Evolutionary conservation across 768 basidiomycete species (phyloP), one percentile per base, ranked within the genome.

Genomic region (Dioszegia crocea): DNA sequence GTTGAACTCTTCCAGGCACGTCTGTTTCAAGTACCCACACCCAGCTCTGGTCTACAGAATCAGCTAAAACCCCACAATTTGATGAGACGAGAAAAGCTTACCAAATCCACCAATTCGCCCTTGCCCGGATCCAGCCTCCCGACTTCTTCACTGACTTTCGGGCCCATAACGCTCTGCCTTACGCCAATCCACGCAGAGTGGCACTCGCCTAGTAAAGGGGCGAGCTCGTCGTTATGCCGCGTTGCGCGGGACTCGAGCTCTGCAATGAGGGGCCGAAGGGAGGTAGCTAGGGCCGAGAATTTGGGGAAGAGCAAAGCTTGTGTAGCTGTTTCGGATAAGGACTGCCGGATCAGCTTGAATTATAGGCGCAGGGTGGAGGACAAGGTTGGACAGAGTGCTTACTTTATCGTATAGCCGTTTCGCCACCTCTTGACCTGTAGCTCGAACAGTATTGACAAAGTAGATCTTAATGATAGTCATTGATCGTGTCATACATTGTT

Each of bases 381-480:
- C n/a, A n/a, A n/a, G n/a, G n/a, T n/a, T n/a, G n/a, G n/a, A n/a
- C n/a, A n/a, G n/a, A 6, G 33, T 33, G 14, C 70, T 16, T 58
- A 86, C 89, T 81, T 87, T 88, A 60, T 93, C 91, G 1, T 81
- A 81, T 44, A 93, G 74, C 10, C 88, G 83, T 66, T 83, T 87
- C 1, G 83, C 82, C 21, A 94, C 83, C 66, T 98, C 94, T 3
- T 83, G 79, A 0, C 88, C 84, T 11, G 96, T 81, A 0, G 87
- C 85, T 39, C 87, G 82, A 5, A 98, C 80, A 8, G 88, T 87
- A 4, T 86, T 87, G 5, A 94, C 86, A 69, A 96, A 97, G 78
- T 88, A 92, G 85, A 98, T 93, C 77, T 89, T 94, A 80, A 98
- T 90, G 43, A 99, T 82, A 0, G 93, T 98, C 94, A 98, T 97